phyloP scores from a whole-genome alignment of 257 asterid species.

The Lantana camara region DNA sequence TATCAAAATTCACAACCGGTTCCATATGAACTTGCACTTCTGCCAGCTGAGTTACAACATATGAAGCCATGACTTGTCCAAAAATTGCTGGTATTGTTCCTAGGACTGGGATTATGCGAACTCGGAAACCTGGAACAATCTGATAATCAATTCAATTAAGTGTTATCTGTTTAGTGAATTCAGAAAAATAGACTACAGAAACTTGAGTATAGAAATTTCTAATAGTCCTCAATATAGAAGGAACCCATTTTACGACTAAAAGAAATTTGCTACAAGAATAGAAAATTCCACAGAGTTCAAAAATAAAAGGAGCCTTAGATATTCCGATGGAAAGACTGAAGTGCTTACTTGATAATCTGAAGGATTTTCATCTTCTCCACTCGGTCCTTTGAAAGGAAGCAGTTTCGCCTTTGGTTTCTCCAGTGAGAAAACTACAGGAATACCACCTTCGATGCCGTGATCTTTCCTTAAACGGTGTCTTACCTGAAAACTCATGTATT shows the following conservation, averaged over 20 bases:
- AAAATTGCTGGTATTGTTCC: slow-evolving; percentile 98
- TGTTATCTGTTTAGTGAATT: not conserved
- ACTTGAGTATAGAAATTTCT: not conserved
- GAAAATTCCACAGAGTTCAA: slow-evolving; percentile 1
- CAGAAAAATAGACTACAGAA: slow-evolving; percentile 10
- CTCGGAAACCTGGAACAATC: slow-evolving; percentile 97
- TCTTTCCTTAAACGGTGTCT: slow-evolving; percentile 84
- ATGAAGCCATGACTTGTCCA: slow-evolving; percentile 98
- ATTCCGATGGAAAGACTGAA: slow-evolving; percentile 13
- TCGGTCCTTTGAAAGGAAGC: slow-evolving; percentile 89
- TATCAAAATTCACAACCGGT: slow-evolving; percentile 85
- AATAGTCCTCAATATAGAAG: not conserved
- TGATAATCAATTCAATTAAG: slow-evolving; percentile 41
- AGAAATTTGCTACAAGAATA: slow-evolving; percentile 5
- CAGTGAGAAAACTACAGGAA: slow-evolving; percentile 91
- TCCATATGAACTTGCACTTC: slow-evolving; percentile 81
- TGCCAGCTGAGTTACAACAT: slow-evolving; percentile 78
- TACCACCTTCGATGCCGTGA: slow-evolving; percentile 92
- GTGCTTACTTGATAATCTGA: slow-evolving; percentile 91
- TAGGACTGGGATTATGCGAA: slow-evolving; percentile 95
- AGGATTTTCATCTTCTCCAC: slow-evolving; percentile 92
- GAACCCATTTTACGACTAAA: not conserved
- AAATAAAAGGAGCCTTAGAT: slow-evolving; percentile 16
- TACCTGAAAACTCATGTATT: slow-evolving; percentile 55
- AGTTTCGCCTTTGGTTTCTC: slow-evolving; percentile 95